Evolutionary conservation across 768 basidiomycete species (phyloP).

Genomic region (Tylopilus sp.): DNA sequence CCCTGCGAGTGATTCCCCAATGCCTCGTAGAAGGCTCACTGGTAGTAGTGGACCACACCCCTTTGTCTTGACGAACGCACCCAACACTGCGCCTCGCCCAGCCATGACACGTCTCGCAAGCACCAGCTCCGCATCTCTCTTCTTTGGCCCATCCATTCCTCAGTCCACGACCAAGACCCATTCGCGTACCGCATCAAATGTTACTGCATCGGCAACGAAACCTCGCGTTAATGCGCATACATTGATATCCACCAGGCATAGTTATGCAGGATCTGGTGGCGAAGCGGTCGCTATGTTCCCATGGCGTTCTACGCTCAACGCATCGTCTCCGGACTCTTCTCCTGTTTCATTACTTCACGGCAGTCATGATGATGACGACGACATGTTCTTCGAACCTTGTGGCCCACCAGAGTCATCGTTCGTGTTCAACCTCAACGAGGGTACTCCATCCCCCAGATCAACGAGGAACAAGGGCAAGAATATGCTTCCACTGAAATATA

Average conservation of each 20-base stretch:
- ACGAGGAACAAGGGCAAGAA: conserved; percentile 24
- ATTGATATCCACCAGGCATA: conserved; percentile 51
- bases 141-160: conserved; percentile 54
- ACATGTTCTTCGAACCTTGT: conserved; percentile 50
- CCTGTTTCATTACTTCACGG: conserved; percentile 34
- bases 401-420: conserved; percentile 52
- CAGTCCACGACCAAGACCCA: conserved; percentile 23
- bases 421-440: conserved; percentile 49
- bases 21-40: conserved; percentile 51
- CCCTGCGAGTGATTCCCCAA: conserved; percentile 51
- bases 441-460: conserved; percentile 54
- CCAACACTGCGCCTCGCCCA: conserved; percentile 29
- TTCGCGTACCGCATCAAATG: conserved; percentile 24
- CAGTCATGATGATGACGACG: conserved; percentile 46
- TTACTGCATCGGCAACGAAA: conserved; percentile 4
- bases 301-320: conserved; percentile 36
- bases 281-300: conserved; percentile 29
- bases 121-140: conserved; percentile 54
- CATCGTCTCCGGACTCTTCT: conserved; percentile 52
- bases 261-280: conserved; percentile 54
- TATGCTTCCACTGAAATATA: conserved; percentile 63
- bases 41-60: conserved; percentile 34
- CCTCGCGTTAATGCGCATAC: conserved; percentile 21
- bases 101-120: conserved; percentile 52
- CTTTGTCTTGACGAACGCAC: conserved; percentile 28